These are phyloP conservation scores for Ceratonia siliqua DNA, from an alignment of 306 rosid genomes.

Conservation along the genomic window DNA sequence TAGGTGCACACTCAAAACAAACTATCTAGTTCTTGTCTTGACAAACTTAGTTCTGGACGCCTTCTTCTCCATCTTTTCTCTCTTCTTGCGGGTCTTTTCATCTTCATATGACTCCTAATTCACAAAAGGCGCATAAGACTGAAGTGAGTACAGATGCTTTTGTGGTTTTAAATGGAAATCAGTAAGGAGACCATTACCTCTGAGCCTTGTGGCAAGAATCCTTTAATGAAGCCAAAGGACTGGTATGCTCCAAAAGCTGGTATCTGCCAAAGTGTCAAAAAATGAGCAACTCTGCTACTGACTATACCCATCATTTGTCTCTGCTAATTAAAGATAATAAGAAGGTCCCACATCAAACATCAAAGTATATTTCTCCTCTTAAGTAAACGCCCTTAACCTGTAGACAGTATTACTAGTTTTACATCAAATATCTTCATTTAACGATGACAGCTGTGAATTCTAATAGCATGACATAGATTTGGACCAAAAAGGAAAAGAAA, in stretches of 20 bases:
- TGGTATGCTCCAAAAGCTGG: constrained; percentile 63
- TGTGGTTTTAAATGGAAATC: neutral
- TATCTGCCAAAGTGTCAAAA: constrained; percentile 44
- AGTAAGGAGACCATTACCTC: constrained; percentile 39
- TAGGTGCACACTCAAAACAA: neutral
- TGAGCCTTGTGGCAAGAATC: constrained; percentile 47
- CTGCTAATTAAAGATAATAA: neutral
- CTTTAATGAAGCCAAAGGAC: constrained; percentile 50
- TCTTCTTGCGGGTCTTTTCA: constrained; percentile 62
- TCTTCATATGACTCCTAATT: constrained; percentile 56
- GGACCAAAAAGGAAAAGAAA: neutral
- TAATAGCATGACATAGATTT: neutral
- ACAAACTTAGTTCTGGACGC: constrained; percentile 56
- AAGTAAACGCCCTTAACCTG: neutral
- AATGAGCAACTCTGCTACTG: neutral
- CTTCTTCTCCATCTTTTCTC: constrained; percentile 70
- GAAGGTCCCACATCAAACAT: neutral
- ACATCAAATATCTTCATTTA: neutral
- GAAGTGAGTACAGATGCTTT: neutral
- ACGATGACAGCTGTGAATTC: neutral
- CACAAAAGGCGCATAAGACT: neutral
- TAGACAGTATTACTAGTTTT: neutral
- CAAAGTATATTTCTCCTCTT: neutral
- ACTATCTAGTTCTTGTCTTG: constrained; percentile 55
- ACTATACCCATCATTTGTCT: neutral